phyloP scores from a whole-genome alignment of 371 early-diverging fungal species.

The Zopfochytrium polystomum region DNA sequence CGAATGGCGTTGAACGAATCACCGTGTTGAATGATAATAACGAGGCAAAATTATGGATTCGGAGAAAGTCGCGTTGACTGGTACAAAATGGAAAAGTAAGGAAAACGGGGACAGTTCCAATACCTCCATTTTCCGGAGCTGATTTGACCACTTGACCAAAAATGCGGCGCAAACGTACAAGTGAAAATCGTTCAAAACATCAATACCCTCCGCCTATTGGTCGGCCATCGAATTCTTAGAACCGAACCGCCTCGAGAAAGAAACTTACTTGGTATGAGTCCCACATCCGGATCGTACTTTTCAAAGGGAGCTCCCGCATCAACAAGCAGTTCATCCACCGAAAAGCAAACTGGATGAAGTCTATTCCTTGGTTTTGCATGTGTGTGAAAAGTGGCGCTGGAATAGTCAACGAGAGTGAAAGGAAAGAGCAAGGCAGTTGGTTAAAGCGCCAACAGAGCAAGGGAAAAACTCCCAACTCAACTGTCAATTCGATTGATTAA shows the following conservation, averaged over 20 bases:
- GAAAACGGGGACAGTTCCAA: neutral
- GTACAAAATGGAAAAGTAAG: neutral
- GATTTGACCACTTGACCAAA: conserved; percentile 86
- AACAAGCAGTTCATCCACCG: conserved; percentile 99
- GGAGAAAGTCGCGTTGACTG: too few relatives aligned
- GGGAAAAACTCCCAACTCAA: conserved; percentile 19
- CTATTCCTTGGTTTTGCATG: conserved; percentile 81
- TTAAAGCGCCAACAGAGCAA: neutral
- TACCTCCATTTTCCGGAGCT: conserved; percentile 86
- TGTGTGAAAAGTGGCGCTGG: conserved; percentile 77
- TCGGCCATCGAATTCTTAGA: neutral
- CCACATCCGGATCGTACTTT: conserved; percentile 93
- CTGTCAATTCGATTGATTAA: conserved; percentile 88
- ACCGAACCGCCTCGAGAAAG: neutral
- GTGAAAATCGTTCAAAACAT: conserved; percentile 93
- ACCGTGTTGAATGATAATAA: too few relatives aligned
- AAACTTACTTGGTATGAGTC: conserved; percentile 83
- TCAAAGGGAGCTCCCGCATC: conserved; percentile 90
- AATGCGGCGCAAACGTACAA: conserved; percentile 97
- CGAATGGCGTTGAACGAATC: too few relatives aligned
- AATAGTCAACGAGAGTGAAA: conserved; percentile 4
- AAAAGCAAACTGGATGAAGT: conserved; percentile 97
- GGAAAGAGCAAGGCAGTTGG: neutral
- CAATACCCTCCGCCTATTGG: conserved; percentile 73
- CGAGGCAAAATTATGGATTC: too few relatives aligned